A percentile compares a stretch with the other conserved stretches of the same genome.
These are phyloP conservation scores for Pseudogymnoascus sp. DNA, from an alignment of 2,329 filamentous ascomycete genomes.

Conservation along the genomic window DNA sequence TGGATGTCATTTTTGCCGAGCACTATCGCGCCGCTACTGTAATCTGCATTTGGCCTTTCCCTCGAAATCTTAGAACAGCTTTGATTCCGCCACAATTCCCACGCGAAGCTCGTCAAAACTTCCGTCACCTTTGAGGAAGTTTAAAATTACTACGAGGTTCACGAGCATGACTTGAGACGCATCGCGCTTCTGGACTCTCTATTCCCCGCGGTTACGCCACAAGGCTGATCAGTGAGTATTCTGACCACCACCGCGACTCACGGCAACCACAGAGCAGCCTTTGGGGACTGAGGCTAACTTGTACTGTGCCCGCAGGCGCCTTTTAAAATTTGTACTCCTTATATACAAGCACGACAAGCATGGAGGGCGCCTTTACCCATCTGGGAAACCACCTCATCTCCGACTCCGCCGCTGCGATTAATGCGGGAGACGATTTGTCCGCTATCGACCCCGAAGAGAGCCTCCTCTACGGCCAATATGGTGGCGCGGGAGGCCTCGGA, in stretches of 20 bases:
- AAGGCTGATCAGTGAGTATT: conserved; percentile 20
- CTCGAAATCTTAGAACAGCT: conserved; percentile 9
- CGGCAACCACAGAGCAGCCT: not conserved
- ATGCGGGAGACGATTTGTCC: conserved; percentile 69
- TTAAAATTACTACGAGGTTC: conserved; percentile 12
- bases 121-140: conserved; percentile 12
- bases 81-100: conserved; percentile 14
- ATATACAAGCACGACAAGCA: conserved; percentile 30
- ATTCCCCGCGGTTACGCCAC: conserved; percentile 22
- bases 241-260: not conserved
- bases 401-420: conserved; percentile 78
- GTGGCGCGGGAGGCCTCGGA: conserved; percentile 45
- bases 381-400: conserved; percentile 80
- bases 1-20: conserved; percentile 11
- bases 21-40: conserved; percentile 10
- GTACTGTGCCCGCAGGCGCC: conserved; percentile 12
- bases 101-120: conserved; percentile 13
- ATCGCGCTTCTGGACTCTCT: conserved; percentile 19
- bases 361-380: conserved; percentile 86
- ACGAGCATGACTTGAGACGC: conserved; percentile 26
- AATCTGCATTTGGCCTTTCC: conserved; percentile 10
- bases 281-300: conserved; percentile 12
- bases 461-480: conserved; percentile 64
- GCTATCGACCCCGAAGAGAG: conserved; percentile 70
- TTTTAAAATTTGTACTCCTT: conserved; percentile 7